Base-by-base conservation (phyloP, 1,284 basidiomycete species). In the Melampsora abietis-canadensis region DNA sequence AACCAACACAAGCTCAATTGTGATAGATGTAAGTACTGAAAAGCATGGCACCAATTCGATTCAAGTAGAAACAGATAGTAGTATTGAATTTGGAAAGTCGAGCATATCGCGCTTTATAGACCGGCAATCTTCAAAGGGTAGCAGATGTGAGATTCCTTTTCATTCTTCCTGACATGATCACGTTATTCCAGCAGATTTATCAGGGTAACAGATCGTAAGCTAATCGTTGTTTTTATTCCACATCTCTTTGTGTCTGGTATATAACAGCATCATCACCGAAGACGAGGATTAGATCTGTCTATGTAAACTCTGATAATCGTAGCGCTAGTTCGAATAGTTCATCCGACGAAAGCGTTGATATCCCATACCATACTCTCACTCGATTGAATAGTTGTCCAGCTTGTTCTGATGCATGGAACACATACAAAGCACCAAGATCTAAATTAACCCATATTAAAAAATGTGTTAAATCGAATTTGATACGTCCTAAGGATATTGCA, bases 401-500 rank as follows among this genome's bases (percentile, higher is more conserved):
- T 17, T 73, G 69, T 46, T 17, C 40, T 14, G 51, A 65, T 21
- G 27, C 4, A 7, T 73, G 69, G 69, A 73, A 31, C 7, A 65
- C 62, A n/a, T 73, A 73, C 48, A 64, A 65, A 44, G 69, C 69
- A 3, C 69, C 69, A 30, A 54, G 37, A 2, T 65, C 61, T 0
- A 73, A 73, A 34, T 48, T 73, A 8, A 65, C 17, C 31, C 69
- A 73, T 51, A 73, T 73, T 30, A 21, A 34, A 21, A 51, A 54
- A 34, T 73, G 69, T 51, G 69, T 62, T 14, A 34, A 17, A 15
- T 2, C 12, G 15, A 30, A 70, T 27, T 31, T 63, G 30, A 70
- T 70, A 37, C 37, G 44, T 24, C 44, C 59, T 15, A 40, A 48
- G 10, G 40, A 62, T 40, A 21, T 70, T 44, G 12, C 21, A 4